These are phyloP conservation scores for Biscogniauxia marginata DNA, from an alignment of 2,329 filamentous ascomycete genomes.

Conservation along the genomic window DNA sequence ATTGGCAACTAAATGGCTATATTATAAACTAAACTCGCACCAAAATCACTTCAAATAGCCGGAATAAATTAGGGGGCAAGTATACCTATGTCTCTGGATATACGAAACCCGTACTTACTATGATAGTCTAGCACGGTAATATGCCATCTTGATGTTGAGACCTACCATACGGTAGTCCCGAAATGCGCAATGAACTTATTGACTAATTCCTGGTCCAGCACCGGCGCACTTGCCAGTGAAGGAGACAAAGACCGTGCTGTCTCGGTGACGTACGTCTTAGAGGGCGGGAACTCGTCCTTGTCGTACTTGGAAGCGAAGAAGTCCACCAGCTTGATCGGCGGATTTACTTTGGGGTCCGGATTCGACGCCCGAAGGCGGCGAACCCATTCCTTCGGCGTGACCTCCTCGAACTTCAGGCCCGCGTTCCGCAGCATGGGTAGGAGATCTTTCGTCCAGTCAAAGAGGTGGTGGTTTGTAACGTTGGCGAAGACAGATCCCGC, in stretches of 20 bases:
- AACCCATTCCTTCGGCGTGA: constrained; percentile 45
- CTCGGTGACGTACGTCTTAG: constrained; percentile 5
- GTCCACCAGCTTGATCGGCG: constrained; percentile 51
- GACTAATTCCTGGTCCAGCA: constrained; percentile 10
- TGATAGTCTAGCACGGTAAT: too few species aligned
- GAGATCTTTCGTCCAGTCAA: constrained; percentile 51
- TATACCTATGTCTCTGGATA: too few species aligned
- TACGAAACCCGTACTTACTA: too few species aligned
- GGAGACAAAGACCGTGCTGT: constrained; percentile 1
- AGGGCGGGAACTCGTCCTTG: constrained; percentile 5
- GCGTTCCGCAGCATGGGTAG: constrained; percentile 45
- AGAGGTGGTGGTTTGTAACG: constrained; percentile 45
- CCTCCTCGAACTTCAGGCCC: constrained; percentile 45
- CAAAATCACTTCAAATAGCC: too few species aligned
- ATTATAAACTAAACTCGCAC: too few species aligned
- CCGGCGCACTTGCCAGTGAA: background rate
- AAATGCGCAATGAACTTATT: constrained; percentile 6
- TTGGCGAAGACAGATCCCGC: constrained; percentile 41
- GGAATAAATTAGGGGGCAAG: too few species aligned
- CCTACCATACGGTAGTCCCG: background rate
- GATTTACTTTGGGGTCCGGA: constrained; percentile 45
- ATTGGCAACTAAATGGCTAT: too few species aligned
- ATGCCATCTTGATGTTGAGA: too few species aligned
- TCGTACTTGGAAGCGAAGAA: constrained; percentile 48
- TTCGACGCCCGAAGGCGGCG: constrained; percentile 41